phyloP scores from a whole-genome alignment of 805 yeast genomes.

The Starmerella kuoi region DNA sequence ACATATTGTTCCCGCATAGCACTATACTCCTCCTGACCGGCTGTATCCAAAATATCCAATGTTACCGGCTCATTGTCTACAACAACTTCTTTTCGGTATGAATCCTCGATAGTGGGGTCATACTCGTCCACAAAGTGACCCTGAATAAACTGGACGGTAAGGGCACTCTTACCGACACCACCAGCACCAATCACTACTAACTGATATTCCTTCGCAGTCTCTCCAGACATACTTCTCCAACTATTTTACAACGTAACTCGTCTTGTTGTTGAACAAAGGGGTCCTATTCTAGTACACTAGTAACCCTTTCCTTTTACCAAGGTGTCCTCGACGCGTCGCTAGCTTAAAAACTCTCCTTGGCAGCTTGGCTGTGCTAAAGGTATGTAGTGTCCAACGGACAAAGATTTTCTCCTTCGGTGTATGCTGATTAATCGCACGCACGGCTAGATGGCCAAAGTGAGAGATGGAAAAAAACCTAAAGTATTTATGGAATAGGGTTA shows the following conservation, averaged over 20 bases:
- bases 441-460: no score
- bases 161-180: slow-evolving; percentile 95
- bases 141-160: slow-evolving; percentile 89
- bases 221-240: neutral
- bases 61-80: slow-evolving; percentile 69
- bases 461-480: no score
- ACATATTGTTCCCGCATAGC: slow-evolving; percentile 91
- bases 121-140: slow-evolving; percentile 93
- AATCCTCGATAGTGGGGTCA: slow-evolving; percentile 88
- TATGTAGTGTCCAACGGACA: no score
- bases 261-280: neutral
- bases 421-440: no score
- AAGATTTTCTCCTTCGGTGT: no score
- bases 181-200: slow-evolving; percentile 97
- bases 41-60: slow-evolving; percentile 87
- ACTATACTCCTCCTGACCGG: slow-evolving; percentile 94
- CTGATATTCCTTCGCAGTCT: slow-evolving; percentile 53
- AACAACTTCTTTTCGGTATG: slow-evolving; percentile 65
- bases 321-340: no score
- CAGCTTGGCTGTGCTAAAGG: no score
- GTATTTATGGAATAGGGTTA: no score
- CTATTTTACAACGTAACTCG: neutral
- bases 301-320: no score
- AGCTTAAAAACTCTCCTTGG: no score
- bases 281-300: neutral